phyloP scores from a whole-genome alignment of 2,329 filamentous ascomycete genomes.

The Alternaria triticimaculans region DNA sequence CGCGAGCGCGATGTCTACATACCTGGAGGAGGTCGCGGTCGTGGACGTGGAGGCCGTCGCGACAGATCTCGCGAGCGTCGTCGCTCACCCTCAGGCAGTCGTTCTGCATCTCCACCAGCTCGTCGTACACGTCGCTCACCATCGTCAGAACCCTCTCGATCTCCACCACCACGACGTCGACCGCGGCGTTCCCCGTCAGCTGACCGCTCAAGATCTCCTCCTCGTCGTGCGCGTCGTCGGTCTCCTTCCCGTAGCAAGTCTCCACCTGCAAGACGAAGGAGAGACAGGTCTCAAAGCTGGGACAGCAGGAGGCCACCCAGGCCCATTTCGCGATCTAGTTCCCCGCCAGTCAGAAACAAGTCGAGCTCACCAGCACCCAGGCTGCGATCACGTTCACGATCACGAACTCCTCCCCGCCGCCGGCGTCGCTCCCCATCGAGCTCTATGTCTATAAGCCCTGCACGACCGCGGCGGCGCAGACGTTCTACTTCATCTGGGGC shows the following conservation, averaged over 20 bases:
- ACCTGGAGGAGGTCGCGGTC: conserved; percentile 53
- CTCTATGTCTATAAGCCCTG: conserved; percentile 49
- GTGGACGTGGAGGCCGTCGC: conserved; percentile 46
- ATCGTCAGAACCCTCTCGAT: conserved; percentile 28
- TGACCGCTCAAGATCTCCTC: conserved; percentile 40
- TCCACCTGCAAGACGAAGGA: conserved; percentile 26
- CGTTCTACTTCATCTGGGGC: conserved; percentile 52
- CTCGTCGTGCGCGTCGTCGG: conserved; percentile 25
- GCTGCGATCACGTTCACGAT: conserved; percentile 43
- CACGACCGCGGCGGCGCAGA: conserved; percentile 52
- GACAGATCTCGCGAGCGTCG: conserved; percentile 42
- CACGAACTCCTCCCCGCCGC: conserved; percentile 43
- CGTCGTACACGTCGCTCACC: conserved; percentile 19
- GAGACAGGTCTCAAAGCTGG: conserved; percentile 39
- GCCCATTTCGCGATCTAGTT: conserved; percentile 57
- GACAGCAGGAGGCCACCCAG: conserved; percentile 37
- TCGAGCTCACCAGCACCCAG: conserved; percentile 64
- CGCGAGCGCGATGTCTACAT: conserved; percentile 65
- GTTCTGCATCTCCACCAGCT: conserved; percentile 17
- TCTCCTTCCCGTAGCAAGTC: conserved; percentile 24
- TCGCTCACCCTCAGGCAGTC: conserved; percentile 41
- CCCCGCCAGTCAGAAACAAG: conserved; percentile 51
- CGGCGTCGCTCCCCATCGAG: conserved; percentile 48
- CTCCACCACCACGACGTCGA: conserved; percentile 37
- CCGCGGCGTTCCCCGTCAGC: conserved; percentile 36